phyloP scores from a whole-genome alignment of 345 rosid genomes.

The Viola odorata region DNA sequence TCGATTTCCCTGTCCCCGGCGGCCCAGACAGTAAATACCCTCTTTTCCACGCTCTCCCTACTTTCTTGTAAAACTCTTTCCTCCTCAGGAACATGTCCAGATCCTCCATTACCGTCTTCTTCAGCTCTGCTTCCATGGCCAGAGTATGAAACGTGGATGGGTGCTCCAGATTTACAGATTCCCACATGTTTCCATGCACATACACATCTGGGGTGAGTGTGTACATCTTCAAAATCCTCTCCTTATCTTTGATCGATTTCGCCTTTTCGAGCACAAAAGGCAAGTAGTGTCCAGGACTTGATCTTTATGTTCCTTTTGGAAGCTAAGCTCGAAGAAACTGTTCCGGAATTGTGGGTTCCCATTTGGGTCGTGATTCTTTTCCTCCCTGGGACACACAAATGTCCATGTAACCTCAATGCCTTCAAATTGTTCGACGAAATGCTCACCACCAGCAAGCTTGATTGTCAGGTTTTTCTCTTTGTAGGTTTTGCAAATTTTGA shows the following conservation, averaged over 20 bases:
- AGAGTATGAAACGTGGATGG: slow-evolving; percentile 60
- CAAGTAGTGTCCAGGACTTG: slow-evolving; percentile 38
- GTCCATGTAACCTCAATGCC: slow-evolving; percentile 47
- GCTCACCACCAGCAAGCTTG: slow-evolving; percentile 44
- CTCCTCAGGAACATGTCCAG: neutral
- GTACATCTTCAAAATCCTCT: slow-evolving; percentile 44
- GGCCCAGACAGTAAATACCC: neutral
- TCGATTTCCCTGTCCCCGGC: neutral
- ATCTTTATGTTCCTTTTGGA: slow-evolving; percentile 45
- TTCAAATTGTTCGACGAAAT: slow-evolving; percentile 35
- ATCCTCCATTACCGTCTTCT: neutral
- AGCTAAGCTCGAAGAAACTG: slow-evolving; percentile 40
- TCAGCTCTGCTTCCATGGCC: neutral
- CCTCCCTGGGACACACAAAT: slow-evolving; percentile 22
- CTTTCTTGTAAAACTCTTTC: neutral
- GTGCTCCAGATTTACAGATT: slow-evolving; percentile 50
- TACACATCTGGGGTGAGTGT: slow-evolving; percentile 22
- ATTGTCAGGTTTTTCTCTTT: slow-evolving; percentile 41
- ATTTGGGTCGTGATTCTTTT: slow-evolving; percentile 13
- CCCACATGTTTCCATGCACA: slow-evolving; percentile 35
- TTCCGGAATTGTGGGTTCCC: slow-evolving; percentile 7
- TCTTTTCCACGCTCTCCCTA: neutral
- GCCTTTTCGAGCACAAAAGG: slow-evolving; percentile 35
- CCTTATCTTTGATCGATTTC: slow-evolving; percentile 19
- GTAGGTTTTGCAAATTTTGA: slow-evolving; percentile 43